Evolutionary conservation across 2,329 filamentous ascomycete species (phyloP), one percentile per base, ranked within the genome.

Genomic region (Biscogniauxia marginata): DNA sequence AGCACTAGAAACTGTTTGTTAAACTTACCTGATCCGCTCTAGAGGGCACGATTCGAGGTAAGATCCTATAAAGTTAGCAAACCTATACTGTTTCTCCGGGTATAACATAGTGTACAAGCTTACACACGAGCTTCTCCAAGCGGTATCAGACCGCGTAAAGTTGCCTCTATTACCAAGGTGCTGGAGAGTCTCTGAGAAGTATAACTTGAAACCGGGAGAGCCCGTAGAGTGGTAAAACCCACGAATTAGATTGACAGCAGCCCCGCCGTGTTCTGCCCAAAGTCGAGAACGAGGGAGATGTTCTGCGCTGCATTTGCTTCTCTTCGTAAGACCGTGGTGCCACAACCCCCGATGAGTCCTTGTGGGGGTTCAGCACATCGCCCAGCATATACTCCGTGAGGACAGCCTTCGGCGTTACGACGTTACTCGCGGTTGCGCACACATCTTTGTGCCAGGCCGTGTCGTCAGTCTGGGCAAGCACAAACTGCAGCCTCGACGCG

Each of bases 101-200:
- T 20, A 30, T 11, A 22, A 21, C 19, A 34, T 9, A 6, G 48
- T 34, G 3, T 3, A 30, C 20, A 16, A 22, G 64, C 67, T 63
- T 57, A 69, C 64, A 53, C 30, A 60, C 61, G 25, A 55, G 34
- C 13, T 56, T 44, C 59, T 53, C 22, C 50, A 61, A 5, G 71
- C 75, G 55, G 78, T 79, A 52, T 80, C 70, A 7, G 79, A 81
- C 43, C 79, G 67, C 1, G 77, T 77, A 53, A 80, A 82, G 60
- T 81, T 79, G 55, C 77, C 79, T 13, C 73, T 66, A 53, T 77
- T 61, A 0, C 69, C 70, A 16, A 82, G 70, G 51, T 72, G 79
- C 58, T 79, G 67, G 30, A 78, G 60, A 0, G 76, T 77, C 64
- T 82, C 79, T 0, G 79, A 81, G 59, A 81, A 81, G 9, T 75